These are phyloP conservation scores for Phtheirospermum japonicum DNA, from an alignment of 257 asterid genomes.

Conservation along the genomic window DNA sequence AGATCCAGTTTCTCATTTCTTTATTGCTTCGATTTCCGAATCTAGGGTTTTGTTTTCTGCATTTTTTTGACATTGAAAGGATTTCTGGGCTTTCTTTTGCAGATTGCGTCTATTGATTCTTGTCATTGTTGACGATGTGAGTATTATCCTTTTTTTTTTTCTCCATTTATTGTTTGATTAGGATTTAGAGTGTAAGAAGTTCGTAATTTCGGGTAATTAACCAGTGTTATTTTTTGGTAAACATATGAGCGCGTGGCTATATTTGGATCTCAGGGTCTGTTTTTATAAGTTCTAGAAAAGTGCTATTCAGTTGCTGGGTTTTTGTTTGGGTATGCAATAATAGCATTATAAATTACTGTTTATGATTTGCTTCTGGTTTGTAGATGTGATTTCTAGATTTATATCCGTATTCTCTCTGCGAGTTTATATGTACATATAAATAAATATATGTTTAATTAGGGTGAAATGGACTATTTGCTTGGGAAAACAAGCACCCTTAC, in stretches of 20 bases:
- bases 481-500: not conserved
- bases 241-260: no score
- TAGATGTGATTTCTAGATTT: not conserved
- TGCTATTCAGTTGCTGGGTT: no score
- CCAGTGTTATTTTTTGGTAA: no score
- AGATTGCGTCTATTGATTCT: conserved; percentile 21
- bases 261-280: no score
- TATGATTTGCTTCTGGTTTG: not conserved
- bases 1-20: not conserved
- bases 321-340: no score
- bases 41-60: conserved; percentile 14
- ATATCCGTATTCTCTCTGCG: no score
- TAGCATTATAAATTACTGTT: no score
- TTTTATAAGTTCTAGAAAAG: no score
- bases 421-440: no score
- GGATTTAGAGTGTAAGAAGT: no score
- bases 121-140: conserved; percentile 27
- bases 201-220: no score
- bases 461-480: not conserved
- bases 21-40: not conserved
- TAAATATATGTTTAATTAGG: not conserved
- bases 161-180: no score
- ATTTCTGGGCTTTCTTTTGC: conserved; percentile 22
- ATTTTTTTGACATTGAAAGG: conserved; percentile 10
- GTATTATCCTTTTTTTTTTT: conserved; percentile 22